Base-by-base conservation (phyloP, 345 rosid species). In the Arabis hirsuta region DNA sequence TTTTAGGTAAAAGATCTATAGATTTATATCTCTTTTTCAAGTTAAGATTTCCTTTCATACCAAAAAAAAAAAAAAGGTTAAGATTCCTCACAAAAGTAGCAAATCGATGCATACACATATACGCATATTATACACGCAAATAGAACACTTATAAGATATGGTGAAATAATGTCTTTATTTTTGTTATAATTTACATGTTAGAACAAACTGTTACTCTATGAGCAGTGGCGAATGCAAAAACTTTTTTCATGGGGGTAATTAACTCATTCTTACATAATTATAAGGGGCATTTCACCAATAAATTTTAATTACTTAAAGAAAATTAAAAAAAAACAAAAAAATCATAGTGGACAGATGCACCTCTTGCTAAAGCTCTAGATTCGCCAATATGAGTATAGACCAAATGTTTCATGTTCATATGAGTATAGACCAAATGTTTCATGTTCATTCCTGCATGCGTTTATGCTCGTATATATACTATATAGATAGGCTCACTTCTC, bases 81-180 rank as follows among this genome's bases (percentile, higher is more conserved):
- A 51, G 62, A 59, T 74, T 58, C 61, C 48, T 45, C 54, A 51
- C 68, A 4, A 43, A 59, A 51, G 38, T 60, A 61, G 41, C 47
- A 67, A 52, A 34, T 14, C 5, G 5, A 67, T 22, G 55, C 19
- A 14, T 13, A 55, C 41, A 45, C 19, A 24, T 19, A 22, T 6
- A 44, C 19, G 32, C 3, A 9, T 4, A 41, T 16, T 9, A 22
- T 7, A 36, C 9, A 45, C 36, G 36, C 3, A 48, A 64, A 38
- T 20, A 44, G 6, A 20, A 22, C 3, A 51, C 31, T 24, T 12
- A 39, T 20, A 20, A 1, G 5, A 55, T 46, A 31, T 54, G 39
- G 55, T 42, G 55, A 45, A 55, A 29, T 29, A 20, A 31, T 24
- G 45, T 64, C 16, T 51, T 20, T 4, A 12, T 3, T n/a, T 24